Evolutionary conservation across 305 asterid genomes (phyloP), one percentile per base, ranked within the genome.

Genomic region (Solanum hybrid): DNA sequence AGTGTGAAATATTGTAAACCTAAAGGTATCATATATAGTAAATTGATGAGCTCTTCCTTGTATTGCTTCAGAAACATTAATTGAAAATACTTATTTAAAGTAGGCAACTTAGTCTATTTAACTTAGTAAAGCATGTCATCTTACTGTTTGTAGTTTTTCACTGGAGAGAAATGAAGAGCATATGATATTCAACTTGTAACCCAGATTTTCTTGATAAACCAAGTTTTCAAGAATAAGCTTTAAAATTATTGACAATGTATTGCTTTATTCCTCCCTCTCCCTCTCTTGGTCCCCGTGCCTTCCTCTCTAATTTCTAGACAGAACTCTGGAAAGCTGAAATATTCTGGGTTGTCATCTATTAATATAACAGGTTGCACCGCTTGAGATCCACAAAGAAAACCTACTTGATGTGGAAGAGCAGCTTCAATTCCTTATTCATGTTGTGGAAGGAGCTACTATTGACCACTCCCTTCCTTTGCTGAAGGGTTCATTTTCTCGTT

Each of bases 391-490:
- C 91, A 86, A 90, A 89, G 99, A 96, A 90, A 95, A 93, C 88
- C 89, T 96, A 90, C 92, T 91, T 78, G 98, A 96, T 88, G 98
- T 96, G 86, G 98, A 97, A 93, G 98, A 96, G 92, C 99, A 96
- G 89, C 97, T 98, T 89, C 95, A 91, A 91, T 97, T 95, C 91
- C 95, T 98, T 12, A 84, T 91, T 90, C 97, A 96, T 90, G 95
- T 92, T 73, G 85, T 96, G 32, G 92, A 95, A 94, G 98, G 99
- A 90, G 93, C 93, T 31, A 92, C 94, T 87, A 89, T 94, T 46
- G 92, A 91, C 89, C 91, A 92, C 88, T 89, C 71, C 56, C 93
- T 98, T 89, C 95, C 98, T 85, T 88, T 98, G 38, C 92, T 98
- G 90, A 98, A 94, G 92, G 91, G 94, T 64, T 96, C 98, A 11